phyloP scores from a whole-genome alignment of 768 basidiomycete genomes.

The Chalciporus chontae region DNA sequence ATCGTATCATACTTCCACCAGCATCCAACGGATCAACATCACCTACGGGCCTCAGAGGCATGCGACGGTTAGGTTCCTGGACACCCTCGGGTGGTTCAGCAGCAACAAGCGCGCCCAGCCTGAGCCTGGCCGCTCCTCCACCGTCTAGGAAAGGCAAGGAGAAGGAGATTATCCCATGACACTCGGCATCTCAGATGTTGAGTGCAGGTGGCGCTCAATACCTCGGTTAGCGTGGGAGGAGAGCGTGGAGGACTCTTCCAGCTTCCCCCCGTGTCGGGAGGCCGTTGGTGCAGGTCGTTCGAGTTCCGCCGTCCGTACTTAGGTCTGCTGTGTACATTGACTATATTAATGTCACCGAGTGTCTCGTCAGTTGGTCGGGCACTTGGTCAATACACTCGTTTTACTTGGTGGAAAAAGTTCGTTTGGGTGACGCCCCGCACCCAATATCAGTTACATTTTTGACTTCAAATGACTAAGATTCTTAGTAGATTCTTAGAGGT shows the following conservation, averaged over 20 bases:
- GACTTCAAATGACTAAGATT: too few species aligned
- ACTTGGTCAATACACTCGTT: slow-evolving; percentile 15
- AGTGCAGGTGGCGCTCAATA: slow-evolving; percentile 1
- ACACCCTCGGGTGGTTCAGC: slow-evolving; percentile 30
- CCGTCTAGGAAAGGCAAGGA: slow-evolving; percentile 47
- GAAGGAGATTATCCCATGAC: slow-evolving; percentile 29
- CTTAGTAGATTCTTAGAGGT: too few species aligned
- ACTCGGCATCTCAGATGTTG: neutral
- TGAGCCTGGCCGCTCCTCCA: slow-evolving; percentile 31
- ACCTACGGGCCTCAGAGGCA: slow-evolving; percentile 27
- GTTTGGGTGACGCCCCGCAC: too few species aligned
- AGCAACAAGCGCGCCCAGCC: slow-evolving; percentile 39
- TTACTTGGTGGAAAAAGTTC: neutral
- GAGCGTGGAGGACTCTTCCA: neutral
- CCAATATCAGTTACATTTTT: too few species aligned
- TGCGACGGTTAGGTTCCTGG: slow-evolving; percentile 39
- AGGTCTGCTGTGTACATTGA: slow-evolving; percentile 12
- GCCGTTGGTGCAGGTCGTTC: slow-evolving; percentile 5
- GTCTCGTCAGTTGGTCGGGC: slow-evolving; percentile 16
- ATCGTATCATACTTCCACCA: slow-evolving; percentile 7
- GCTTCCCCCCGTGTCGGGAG: neutral
- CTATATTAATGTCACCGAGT: slow-evolving; percentile 17
- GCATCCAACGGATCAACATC: slow-evolving; percentile 10
- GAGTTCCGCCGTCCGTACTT: slow-evolving; percentile 9
- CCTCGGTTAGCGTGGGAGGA: neutral